Evolutionary conservation across 225 moss, liverwort and hornwort species (phyloP), one percentile per base, ranked within the genome.

Genomic region (Lunularia cruciata): DNA sequence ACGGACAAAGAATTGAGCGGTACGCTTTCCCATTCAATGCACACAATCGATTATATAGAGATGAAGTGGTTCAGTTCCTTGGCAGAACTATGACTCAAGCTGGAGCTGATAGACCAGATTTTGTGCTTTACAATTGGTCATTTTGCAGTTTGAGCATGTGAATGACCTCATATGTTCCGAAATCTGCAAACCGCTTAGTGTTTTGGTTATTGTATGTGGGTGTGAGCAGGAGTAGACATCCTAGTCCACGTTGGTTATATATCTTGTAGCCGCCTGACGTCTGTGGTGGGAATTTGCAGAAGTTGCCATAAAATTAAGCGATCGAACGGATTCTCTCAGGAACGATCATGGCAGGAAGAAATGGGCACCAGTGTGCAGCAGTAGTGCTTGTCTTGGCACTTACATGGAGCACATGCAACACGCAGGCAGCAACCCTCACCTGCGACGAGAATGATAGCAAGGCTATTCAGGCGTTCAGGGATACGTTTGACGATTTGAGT

Each of bases 391-490:
- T 69, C 22, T 28, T 69, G 56, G 69, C 69, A 25, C 69, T 69
- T 20, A 6, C 8, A 6, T 51, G 34, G 23, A 12, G 22, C 14
- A 20, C 33, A 8, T 49, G 49, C 49, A 48, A 13, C 0, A 46
- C 32, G 2, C n/a, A 5, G 32, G 47, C 66, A 28, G 43, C 19
- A 2, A 32, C 7, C 31, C 3, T 16, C 6, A 27, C 22, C 4
- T 75, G 74, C 47, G 55, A 75, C 49, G 22, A 22, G 30, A 60
- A 27, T 9, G 75, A 75, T 60, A 52, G 68, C 51, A 39, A 33
- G 22, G 76, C 70, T 31, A 65, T 76, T 0, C 53, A 47, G 10
- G 26, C 8, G 4, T 76, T 76, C 76, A 76, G 56, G 27, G 42
- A 39, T 7, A 47, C 40, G 1, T 76, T 69, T 33, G 34, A 47